Base-by-base conservation (phyloP, 1,284 basidiomycete species). In the Malassezia brasiliensis region DNA sequence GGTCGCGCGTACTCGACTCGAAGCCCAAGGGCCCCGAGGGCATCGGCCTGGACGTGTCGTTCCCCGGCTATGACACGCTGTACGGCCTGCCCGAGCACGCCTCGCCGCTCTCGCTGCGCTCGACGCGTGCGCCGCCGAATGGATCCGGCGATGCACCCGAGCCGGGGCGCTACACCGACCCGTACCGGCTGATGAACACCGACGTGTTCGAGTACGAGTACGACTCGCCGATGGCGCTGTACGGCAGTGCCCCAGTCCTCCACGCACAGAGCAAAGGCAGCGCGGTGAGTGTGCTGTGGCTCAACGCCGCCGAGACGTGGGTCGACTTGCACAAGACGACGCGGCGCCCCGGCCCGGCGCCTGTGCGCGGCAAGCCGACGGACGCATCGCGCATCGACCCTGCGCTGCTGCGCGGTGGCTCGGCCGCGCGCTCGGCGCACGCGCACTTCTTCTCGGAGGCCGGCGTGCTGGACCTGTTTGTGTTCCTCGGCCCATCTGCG, bases 11-110 rank as follows among this genome's bases (percentile, higher is more conserved):
- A 83, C 87, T 83, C 0, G 94, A 98, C 75, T 81, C 83, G 2
- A 98, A 98, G 76, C 93, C 93, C 0, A 96, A 96, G 79, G 94
- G 91, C 87, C 94, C 93, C 20, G 90, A 98, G 76, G 90, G 87
- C 0, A 80, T 96, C 52, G 90, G 86, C 0, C 73, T 99, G 59
- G 94, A 98, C 71, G 86, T 98, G 65, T 83, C 83, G 54, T 98
- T 98, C 81, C 91, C 91, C 1, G 85, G 83, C 60, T 88, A 90
- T 59, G 82, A 83, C 31, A 85, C 87, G 59, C 83, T 96, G 55
- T 98, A 88, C 66, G 93, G 94, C 53, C 89, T 99, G 40, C 93
- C 94, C 3, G 90, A 99, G 77, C 94, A 94, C 69, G 93, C 94
- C 9, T 90, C 90, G 0, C 83, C 84, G 6, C 81, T 98, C 31